Evolutionary conservation across 495 filamentous ascomycete genomes (phyloP), one percentile per base, ranked within the genome.

Genomic region (Delitschia confertaspora): DNA sequence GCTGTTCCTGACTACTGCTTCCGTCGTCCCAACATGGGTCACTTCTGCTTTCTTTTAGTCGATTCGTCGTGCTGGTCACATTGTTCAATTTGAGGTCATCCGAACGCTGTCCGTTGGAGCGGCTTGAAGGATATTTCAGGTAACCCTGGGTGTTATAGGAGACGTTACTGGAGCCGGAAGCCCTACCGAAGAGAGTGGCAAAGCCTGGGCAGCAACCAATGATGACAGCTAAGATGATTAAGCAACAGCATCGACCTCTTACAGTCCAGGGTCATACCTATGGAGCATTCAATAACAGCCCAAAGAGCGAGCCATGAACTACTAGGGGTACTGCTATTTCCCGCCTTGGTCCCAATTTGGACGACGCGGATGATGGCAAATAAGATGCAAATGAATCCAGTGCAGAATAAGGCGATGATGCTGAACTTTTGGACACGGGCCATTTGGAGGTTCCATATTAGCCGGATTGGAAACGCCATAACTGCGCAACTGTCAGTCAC

Each of bases 321-420:
- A 58, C 44, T 60, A 56, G 8, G 61, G 6, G 43, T 31, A 1
- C 3, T 30, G 43, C 25, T 39, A 26, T 33, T 39, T 1, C 25
- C 43, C 9, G 35, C 25, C 18, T 39, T 31, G 11, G 25, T 23
- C 3, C 61, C 58, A 6, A 64, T 53, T 14, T 64, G 47, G 8
- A 67, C 53, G 14, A 65, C 69, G 10, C 72, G 68, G 45, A 74
- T 66, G 47, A 68, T 63, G 25, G 71, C 62, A 31, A 75, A 67
- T 11, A 64, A 42, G 27, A 75, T 71, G 58, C 72, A 72, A 45
- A 74, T 52, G 37, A 72, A 65, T 37, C 69, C 63, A 8, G 73
- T 58, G 33, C 66, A 65, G 51, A 75, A 75, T 9, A 74, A 54
- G 13, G 58, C 62, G 8, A 64, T 64, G 26, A 75, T 60, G 13